These are phyloP conservation scores for Globisporangium rhizosaccharum DNA, from an alignment of 352 stramenopile genomes.

Conservation along the genomic window DNA sequence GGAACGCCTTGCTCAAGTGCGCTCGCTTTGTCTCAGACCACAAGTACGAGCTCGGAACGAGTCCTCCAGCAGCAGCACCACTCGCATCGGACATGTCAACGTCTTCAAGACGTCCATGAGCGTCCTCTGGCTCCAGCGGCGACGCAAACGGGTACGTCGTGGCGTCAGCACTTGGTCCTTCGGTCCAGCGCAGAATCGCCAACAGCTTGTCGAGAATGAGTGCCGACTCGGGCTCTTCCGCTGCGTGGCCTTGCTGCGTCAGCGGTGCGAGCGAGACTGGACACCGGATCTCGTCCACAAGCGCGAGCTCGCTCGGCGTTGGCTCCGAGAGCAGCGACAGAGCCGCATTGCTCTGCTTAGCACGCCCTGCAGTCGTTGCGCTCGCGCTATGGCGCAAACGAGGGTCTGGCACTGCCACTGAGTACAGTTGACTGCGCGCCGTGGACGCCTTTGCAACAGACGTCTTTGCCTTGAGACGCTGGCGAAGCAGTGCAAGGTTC, in stretches of 20 bases:
- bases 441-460: not conserved
- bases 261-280: slow-evolving; percentile 47
- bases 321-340: slow-evolving; percentile 60
- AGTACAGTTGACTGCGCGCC: slow-evolving; percentile 17
- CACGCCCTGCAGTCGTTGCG: not conserved
- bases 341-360: not conserved
- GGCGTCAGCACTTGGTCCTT: slow-evolving; percentile 5
- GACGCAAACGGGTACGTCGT: slow-evolving; percentile 26
- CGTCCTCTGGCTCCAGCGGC: slow-evolving; percentile 1
- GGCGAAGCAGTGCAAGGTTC: slow-evolving; percentile 11
- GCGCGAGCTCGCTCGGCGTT: slow-evolving; percentile 12
- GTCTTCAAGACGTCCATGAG: not conserved
- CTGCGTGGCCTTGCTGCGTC: slow-evolving; percentile 19
- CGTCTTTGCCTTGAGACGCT: not conserved
- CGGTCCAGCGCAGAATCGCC: slow-evolving; percentile 52
- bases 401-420: slow-evolving; percentile 37
- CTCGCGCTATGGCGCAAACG: slow-evolving; percentile 19
- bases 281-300: slow-evolving; percentile 36
- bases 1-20: slow-evolving; percentile 26
- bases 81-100: slow-evolving; percentile 4
- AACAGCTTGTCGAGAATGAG: slow-evolving; percentile 52
- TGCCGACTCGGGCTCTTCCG: slow-evolving; percentile 55
- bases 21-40: slow-evolving; percentile 51
- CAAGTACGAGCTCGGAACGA: slow-evolving; percentile 37
- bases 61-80: not conserved